Percentiles rank a stretch among this genome's conserved stretches.
Conservation (phyloP, 2,329 filamentous ascomycete species). For the Sclerotinia trifoliorum region DNA sequence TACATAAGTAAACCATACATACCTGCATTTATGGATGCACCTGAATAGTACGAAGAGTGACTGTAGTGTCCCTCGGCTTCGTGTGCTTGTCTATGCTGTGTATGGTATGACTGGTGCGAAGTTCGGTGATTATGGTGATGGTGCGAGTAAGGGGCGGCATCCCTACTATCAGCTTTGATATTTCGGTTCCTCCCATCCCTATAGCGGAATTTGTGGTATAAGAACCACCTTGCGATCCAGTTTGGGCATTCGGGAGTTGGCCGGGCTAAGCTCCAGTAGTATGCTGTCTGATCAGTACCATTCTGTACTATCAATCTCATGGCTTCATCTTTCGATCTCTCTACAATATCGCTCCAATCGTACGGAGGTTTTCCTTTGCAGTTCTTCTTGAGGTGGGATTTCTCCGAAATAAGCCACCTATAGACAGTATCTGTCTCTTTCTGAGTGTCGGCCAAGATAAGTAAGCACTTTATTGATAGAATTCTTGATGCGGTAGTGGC, state of each 20-base stretch:
- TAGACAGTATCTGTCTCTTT: conserved; percentile 39
- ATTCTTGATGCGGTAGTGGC: background rate
- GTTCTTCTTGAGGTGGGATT: conserved; percentile 37
- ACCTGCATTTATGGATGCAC: conserved; percentile 11
- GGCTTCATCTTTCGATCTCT: conserved; percentile 39
- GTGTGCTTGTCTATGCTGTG: background rate
- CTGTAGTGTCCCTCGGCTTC: conserved; percentile 6
- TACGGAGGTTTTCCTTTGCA: conserved; percentile 38
- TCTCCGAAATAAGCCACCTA: conserved; percentile 36
- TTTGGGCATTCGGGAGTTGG: conserved; percentile 34
- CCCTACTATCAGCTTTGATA: conserved; percentile 4
- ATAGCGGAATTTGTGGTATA: conserved; percentile 41
- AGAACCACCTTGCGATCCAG: conserved; percentile 40
- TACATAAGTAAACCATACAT: conserved; percentile 13
- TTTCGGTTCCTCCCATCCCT: conserved; percentile 39
- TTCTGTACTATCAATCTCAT: conserved; percentile 33
- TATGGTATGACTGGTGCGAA: background rate
- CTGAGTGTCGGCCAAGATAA: conserved; percentile 29
- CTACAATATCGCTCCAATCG: conserved; percentile 40
- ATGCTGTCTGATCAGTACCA: conserved; percentile 31
- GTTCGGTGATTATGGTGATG: background rate
- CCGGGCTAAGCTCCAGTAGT: conserved; percentile 37
- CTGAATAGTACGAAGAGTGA: conserved; percentile 1
- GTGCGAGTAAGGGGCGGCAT: background rate
- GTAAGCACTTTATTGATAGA: conserved; percentile 30